Conservation (phyloP, 2,329 filamentous ascomycete species). For the Albophoma yamanashiensis region DNA sequence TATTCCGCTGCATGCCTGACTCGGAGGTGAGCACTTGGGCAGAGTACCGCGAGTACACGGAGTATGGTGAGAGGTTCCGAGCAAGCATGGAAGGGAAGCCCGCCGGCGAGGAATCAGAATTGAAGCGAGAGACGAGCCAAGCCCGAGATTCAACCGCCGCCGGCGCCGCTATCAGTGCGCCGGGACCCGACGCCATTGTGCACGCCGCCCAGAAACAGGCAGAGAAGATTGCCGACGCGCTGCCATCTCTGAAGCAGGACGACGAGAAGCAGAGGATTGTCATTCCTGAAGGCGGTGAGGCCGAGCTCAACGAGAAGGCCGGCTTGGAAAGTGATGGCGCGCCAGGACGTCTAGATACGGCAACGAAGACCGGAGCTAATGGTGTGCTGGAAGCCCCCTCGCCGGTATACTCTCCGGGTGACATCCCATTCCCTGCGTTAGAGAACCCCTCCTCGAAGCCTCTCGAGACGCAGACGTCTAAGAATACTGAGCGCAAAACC, state of each 20-base stretch:
- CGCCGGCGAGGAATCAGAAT: slow-evolving; percentile 36
- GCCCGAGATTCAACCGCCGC: slow-evolving; percentile 19
- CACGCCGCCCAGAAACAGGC: slow-evolving; percentile 20
- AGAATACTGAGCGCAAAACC: slow-evolving; percentile 36
- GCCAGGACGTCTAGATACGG: background rate
- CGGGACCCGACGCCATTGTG: slow-evolving; percentile 26
- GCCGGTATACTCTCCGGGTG: slow-evolving; percentile 20
- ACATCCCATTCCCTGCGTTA: slow-evolving; percentile 35
- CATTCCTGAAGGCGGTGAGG: slow-evolving; percentile 17
- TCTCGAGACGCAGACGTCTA: slow-evolving; percentile 24
- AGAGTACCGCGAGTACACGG: slow-evolving; percentile 76
- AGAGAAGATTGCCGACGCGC: slow-evolving; percentile 19
- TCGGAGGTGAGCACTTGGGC: slow-evolving; percentile 89
- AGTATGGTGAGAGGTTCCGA: slow-evolving; percentile 69
- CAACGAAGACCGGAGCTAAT: background rate
- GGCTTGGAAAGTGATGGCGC: background rate
- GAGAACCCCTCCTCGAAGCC: slow-evolving; percentile 25
- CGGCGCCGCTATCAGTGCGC: slow-evolving; percentile 30
- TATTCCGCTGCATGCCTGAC: slow-evolving; percentile 96
- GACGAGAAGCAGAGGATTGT: slow-evolving; percentile 20
- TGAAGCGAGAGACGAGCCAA: slow-evolving; percentile 24
- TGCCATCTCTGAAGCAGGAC: slow-evolving; percentile 9
- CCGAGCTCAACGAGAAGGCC: slow-evolving; percentile 22
- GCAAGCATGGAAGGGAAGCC: slow-evolving; percentile 51
- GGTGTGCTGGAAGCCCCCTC: background rate